These are phyloP conservation scores for Aspergillus quadricinctus DNA, from an alignment of 2,329 filamentous ascomycete genomes.

Conservation along the genomic window DNA sequence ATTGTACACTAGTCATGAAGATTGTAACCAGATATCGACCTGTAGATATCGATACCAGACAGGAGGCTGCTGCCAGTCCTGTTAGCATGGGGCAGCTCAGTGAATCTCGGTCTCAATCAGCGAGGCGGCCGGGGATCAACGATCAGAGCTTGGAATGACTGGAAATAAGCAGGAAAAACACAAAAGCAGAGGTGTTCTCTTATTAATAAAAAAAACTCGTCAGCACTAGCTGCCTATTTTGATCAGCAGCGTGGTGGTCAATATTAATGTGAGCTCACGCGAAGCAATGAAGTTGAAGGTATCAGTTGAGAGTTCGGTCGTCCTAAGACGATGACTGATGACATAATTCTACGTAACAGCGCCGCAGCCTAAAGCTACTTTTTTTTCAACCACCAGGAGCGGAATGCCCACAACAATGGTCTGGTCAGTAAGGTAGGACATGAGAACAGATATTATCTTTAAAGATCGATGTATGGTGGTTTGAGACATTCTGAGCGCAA, in stretches of 20 bases:
- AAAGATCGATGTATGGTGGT: not conserved
- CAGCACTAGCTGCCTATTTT: slow-evolving; percentile 6
- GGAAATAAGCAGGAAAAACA: not conserved
- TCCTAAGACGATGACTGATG: slow-evolving; percentile 20
- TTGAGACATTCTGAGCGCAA: not conserved
- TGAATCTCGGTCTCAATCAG: slow-evolving; percentile 9
- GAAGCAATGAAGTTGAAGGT: slow-evolving; percentile 15
- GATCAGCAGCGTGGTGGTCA: slow-evolving; percentile 7
- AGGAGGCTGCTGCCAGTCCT: slow-evolving; percentile 21
- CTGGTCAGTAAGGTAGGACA: not conserved
- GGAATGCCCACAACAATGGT: not conserved
- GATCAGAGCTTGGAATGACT: slow-evolving; percentile 3
- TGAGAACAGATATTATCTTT: not conserved
- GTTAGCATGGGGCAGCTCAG: slow-evolving; percentile 22
- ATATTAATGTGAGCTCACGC: slow-evolving; percentile 14
- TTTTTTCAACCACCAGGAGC: not conserved
- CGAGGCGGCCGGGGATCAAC: slow-evolving; percentile 11
- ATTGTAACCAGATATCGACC: slow-evolving; percentile 13
- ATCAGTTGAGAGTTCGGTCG: slow-evolving; percentile 8
- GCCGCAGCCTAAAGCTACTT: slow-evolving; percentile 15
- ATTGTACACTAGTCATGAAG: slow-evolving; percentile 20
- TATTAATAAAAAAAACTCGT: not conserved
- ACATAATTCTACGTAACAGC: slow-evolving; percentile 25
- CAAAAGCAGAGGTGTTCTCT: not conserved
- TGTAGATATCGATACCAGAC: slow-evolving; percentile 19